Evolutionary conservation across 75 land plant species (phyloP).

Genomic region (Cupressus sempervirens): DNA sequence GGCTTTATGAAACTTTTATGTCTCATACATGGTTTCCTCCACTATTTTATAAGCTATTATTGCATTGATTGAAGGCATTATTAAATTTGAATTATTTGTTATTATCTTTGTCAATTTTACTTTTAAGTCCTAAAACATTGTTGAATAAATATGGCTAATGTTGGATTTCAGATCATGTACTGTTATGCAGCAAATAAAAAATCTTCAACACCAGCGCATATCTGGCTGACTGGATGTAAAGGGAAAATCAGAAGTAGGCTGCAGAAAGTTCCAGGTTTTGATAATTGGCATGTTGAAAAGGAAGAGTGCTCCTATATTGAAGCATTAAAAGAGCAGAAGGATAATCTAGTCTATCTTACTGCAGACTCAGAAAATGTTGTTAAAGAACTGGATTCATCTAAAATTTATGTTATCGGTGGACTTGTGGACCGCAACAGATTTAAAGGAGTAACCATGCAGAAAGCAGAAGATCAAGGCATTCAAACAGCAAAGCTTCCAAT

Average conservation of each 20-base stretch:
- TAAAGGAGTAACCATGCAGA: conserved; percentile 85
- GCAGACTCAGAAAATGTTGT: conserved; percentile 78
- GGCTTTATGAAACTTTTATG: background rate
- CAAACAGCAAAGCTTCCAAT: conserved; percentile 88
- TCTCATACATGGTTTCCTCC: background rate
- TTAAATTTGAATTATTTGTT: background rate
- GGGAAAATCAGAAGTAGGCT: conserved; percentile 67
- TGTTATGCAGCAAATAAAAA: conserved; percentile 86
- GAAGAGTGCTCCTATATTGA: conserved; percentile 72
- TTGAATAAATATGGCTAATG: conserved; percentile 3
- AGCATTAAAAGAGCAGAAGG: conserved; percentile 64
- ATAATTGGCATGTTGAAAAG: conserved; percentile 83
- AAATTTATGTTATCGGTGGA: conserved; percentile 88
- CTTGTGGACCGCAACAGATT: conserved; percentile 85
- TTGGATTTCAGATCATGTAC: conserved; percentile 76
- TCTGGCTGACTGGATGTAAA: conserved; percentile 76
- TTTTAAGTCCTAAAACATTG: background rate
- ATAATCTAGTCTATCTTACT: conserved; percentile 86
- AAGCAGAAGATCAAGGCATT: conserved; percentile 82
- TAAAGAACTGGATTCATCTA: conserved; percentile 68
- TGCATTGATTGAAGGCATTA: background rate
- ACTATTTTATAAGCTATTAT: background rate
- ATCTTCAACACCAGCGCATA: conserved; percentile 62
- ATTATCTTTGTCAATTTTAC: conserved; percentile 5
- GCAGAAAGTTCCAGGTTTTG: conserved; percentile 65